Evolutionary conservation across 2,329 filamentous ascomycete species (phyloP).

Genomic region (Trichoderma oligosporum): DNA sequence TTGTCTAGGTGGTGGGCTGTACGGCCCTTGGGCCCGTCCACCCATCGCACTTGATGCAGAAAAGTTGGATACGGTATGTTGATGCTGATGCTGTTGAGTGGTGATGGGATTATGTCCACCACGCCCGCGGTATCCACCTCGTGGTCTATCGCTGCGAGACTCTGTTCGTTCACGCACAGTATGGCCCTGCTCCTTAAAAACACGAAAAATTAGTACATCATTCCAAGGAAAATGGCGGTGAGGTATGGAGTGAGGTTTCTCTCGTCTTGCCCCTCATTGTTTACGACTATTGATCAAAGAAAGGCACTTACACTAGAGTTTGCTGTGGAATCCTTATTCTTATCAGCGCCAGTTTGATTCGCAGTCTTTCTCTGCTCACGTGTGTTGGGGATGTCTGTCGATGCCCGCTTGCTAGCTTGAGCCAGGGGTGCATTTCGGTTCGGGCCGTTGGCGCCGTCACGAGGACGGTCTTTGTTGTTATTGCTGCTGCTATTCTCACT

Average conservation of each 20-base stretch:
- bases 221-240: not conserved
- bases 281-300: not conserved
- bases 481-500: conserved; percentile 25
- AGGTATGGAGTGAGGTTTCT: not conserved
- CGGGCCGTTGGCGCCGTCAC: conserved; percentile 35
- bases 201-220: conserved; percentile 13
- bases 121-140: conserved; percentile 45
- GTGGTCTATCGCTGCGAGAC: conserved; percentile 39
- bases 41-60: conserved; percentile 34
- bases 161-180: conserved; percentile 35
- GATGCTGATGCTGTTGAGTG: conserved; percentile 35
- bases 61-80: conserved; percentile 32
- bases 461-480: conserved; percentile 32
- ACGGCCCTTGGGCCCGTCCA: conserved; percentile 37
- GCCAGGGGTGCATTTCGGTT: conserved; percentile 37
- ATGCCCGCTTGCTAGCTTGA: conserved; percentile 42
- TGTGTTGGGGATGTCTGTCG: conserved; percentile 38
- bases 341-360: conserved; percentile 34
- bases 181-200: conserved; percentile 29
- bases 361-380: conserved; percentile 48
- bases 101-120: conserved; percentile 41
- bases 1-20: conserved; percentile 45
- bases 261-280: not conserved
- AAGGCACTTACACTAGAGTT: conserved; percentile 39
- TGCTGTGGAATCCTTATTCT: conserved; percentile 38